Evolutionary conservation across 352 stramenopile genomes (phyloP), one percentile per base, ranked within the genome.

Genomic region (Phytophthora pseudosyringae): DNA sequence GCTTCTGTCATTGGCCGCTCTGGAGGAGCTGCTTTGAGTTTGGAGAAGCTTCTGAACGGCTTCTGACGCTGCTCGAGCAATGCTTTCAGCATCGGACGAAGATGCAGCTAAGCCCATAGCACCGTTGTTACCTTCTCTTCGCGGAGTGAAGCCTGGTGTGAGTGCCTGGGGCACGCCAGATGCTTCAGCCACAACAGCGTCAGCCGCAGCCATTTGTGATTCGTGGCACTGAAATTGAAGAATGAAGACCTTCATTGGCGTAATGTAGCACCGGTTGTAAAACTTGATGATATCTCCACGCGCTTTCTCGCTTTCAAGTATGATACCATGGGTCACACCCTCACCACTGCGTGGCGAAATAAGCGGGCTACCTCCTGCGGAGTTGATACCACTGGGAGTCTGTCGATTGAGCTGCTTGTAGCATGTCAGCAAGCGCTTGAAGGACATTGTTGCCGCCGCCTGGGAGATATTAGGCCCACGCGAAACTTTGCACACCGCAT

Each of bases 281-380:
- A 95, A 96, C 72, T 93, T 94, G 72, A 96, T 94, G 57, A 96
- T 91, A 52, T 96, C 86, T 31, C 88, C 88, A n/a, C 74, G 73
- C 5, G 74, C 75, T 38, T 83, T 70, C 16, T 73, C 47, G 36
- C 76, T 66, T 33, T 94, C 84, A 6, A 95, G 64, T 49, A 88
- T 86, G 58, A 95, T 93, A 26, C 82, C 80, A n/a, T 86, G 77
- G 10, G 91, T 92, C n/a, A 93, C 69, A 32, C 88, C 81, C 48
- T 88, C 79, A 15, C 70, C 76, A 44, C 71, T 83, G 0, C 81
- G 72, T 4, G 72, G 59, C 2, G 82, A 56, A 35, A 78, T 69
- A 5, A 73, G 44, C 13, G 58, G 36, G 41, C 49, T 63, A 21
- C 47, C 59, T 51, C 49, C 51, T 43, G 47, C 26, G 4, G 39